Conservation (phyloP, 805 yeast genomes). For the Zygoascus ofunaensis region DNA sequence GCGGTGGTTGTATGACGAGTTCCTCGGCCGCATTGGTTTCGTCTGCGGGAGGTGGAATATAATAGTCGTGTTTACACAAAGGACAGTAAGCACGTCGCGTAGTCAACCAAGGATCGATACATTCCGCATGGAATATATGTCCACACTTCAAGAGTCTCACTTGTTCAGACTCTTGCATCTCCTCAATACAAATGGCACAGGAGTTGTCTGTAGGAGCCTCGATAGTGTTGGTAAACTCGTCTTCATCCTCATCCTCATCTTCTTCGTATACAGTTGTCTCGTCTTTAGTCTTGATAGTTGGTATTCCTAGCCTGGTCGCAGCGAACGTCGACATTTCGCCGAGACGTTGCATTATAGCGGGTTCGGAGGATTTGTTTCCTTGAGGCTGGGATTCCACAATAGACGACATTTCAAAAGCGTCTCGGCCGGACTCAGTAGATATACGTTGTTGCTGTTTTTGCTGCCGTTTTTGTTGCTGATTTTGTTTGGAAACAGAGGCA, state of each 20-base stretch:
- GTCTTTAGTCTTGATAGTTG: not conserved
- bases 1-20: no score
- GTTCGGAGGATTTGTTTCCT: not conserved
- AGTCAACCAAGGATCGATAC: constrained; percentile 75
- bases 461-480: no score
- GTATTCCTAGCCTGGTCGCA: not conserved
- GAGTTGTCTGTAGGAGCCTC: constrained; percentile 34
- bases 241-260: constrained; percentile 3
- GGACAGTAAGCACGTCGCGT: constrained; percentile 74
- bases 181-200: constrained; percentile 71
- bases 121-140: constrained; percentile 72
- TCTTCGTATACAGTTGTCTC: not conserved
- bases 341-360: not conserved
- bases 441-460: no score
- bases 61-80: constrained; percentile 65
- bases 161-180: constrained; percentile 47
- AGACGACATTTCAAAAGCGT: no score
- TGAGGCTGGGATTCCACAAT: not conserved
- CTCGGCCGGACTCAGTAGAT: not conserved
- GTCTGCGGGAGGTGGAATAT: constrained; percentile 18
- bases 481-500: not conserved
- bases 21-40: not conserved
- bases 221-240: constrained; percentile 11
- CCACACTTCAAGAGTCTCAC: constrained; percentile 74
- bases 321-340: not conserved